Evolutionary conservation across 139 green algal genomes (phyloP).

Genomic region (Coccomyxa sp.): DNA sequence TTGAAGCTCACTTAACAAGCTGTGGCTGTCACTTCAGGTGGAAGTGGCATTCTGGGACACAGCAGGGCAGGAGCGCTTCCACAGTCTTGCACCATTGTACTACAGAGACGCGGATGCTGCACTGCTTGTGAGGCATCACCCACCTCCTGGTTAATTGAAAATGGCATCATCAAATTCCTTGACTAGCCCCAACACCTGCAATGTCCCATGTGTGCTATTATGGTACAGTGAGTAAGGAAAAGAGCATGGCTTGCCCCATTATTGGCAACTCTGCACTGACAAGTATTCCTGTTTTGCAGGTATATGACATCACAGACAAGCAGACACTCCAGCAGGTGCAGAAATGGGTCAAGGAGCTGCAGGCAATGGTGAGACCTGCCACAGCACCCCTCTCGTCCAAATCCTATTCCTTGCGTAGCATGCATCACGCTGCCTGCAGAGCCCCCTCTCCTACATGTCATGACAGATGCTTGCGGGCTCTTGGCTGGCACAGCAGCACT

Average conservation of each 20-base stretch:
- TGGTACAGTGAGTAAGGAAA: not conserved
- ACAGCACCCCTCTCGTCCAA: not conserved
- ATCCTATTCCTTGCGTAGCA: too few species aligned
- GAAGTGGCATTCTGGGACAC: constrained; percentile 28
- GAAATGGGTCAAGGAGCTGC: constrained; percentile 19
- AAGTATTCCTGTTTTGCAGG: not conserved
- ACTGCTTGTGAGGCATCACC: constrained; percentile 1
- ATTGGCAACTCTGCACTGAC: not conserved
- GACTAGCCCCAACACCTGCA: not conserved
- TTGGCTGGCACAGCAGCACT: not conserved
- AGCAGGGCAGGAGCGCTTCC: constrained; percentile 23
- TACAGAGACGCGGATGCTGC: constrained; percentile 21
- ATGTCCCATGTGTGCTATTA: not conserved
- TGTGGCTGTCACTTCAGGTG: not conserved
- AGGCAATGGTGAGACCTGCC: constrained; percentile 10
- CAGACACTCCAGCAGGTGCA: constrained; percentile 18
- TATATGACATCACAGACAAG: constrained; percentile 25
- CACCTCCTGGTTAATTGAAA: not conserved
- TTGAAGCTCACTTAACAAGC: not conserved
- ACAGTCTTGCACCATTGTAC: constrained; percentile 21
- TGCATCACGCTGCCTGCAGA: not conserved
- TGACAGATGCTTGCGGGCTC: not conserved
- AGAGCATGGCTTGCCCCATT: not conserved
- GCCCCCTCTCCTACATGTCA: not conserved
- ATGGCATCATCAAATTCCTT: not conserved